Evolutionary conservation across 2,329 filamentous ascomycete genomes (phyloP).

Genomic region (Fusarium bulbicola): DNA sequence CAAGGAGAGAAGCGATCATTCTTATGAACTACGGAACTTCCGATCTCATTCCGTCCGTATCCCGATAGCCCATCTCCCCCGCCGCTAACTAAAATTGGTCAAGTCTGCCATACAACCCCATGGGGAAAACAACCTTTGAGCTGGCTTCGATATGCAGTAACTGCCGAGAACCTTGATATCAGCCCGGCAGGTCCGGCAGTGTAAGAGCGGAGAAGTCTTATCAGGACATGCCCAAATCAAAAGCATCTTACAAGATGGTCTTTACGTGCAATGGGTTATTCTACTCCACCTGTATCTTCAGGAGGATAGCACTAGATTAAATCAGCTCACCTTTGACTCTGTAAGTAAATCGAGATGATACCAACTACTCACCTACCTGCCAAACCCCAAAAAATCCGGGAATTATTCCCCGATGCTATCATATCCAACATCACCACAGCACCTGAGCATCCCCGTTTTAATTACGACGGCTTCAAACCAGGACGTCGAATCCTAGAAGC

Average conservation of each 20-base stretch:
- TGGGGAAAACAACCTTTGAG: not conserved
- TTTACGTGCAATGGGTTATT: rapidly evolving
- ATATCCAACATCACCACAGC: not conserved
- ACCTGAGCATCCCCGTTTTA: not conserved
- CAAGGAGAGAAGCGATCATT: not conserved
- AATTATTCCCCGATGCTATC: not conserved
- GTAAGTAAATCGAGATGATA: not conserved
- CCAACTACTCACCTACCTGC: not conserved
- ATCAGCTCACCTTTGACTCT: rapidly evolving
- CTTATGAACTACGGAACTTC: not conserved
- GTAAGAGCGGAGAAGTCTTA: not conserved
- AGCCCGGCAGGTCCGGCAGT: not conserved
- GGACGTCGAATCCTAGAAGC: not conserved
- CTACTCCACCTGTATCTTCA: not conserved
- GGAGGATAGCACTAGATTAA: rapidly evolving
- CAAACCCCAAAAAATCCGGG: not conserved
- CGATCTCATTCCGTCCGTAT: not conserved
- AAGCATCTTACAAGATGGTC: too few relatives aligned
- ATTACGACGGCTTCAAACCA: not conserved
- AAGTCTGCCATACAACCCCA: not conserved
- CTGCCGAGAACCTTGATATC: not conserved
- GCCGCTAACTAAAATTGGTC: not conserved
- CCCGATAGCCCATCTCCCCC: not conserved
- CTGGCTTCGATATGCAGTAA: not conserved
- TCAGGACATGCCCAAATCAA: rapidly evolving